Base-by-base conservation (phyloP, 768 basidiomycete genomes). In the Daedaleopsis nitida region DNA sequence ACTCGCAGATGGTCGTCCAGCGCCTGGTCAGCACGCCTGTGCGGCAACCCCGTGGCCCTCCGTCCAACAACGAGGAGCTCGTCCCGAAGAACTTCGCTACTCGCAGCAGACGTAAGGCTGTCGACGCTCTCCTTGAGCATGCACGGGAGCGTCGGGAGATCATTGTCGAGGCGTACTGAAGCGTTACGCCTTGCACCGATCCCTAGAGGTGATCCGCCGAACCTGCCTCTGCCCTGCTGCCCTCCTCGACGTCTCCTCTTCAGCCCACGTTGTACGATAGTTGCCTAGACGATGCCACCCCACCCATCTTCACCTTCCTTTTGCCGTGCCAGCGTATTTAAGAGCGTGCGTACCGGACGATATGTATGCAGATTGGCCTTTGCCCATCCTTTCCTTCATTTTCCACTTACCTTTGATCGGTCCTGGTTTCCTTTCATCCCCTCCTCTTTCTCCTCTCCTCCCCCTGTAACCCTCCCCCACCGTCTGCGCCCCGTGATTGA, bases 11-110 rank as follows among this genome's bases (percentile, higher is more conserved):
- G 57, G 70, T 74, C 60, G 76, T 77, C 66, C 74, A 76, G 69
- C 81, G 76, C 73, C 70, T 87, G 75, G 79, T 79, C 63, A 89
- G 86, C 73, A 86, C 88, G 70, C 88, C 90, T 62, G 80, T 87
- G 56, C 87, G 93, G 74, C 93, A 94, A 79, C 93, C 93, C 68
- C 85, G 87, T 60, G 93, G 93, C 68, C 93, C 93, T 58, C 93
- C 93, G 47, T 89, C 89, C 23, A 88, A 89, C 70, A 86, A 86
- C 65, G 92, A 94, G 69, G 92, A 94, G 71, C 84, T 94, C 52
- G 88, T 89, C 19, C 88, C 90, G 47, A 89, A 91, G 82, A 94
- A 94, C 73, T 94, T 94, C 78, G 92, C 92, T 8, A 86, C 87
- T 39, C 85, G 92, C 68, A 89, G 91, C 75, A 83, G 92, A 75